These are phyloP conservation scores for Candida succiphila DNA, from an alignment of 805 yeast genomes.

Conservation along the genomic window DNA sequence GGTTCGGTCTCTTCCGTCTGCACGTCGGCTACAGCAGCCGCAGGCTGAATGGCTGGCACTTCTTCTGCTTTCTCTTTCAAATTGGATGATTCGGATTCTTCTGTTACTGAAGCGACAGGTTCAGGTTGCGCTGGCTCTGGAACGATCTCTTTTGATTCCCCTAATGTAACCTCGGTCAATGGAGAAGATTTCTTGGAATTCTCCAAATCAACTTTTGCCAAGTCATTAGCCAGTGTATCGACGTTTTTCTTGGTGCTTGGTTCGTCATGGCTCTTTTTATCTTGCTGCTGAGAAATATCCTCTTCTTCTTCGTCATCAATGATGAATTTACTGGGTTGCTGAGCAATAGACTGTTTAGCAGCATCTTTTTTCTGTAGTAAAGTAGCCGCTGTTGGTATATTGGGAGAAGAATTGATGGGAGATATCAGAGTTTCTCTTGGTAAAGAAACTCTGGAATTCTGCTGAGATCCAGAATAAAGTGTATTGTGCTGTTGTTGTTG, in stretches of 20 bases:
- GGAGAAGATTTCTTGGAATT: too few species aligned
- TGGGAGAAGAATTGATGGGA: constrained; percentile 13
- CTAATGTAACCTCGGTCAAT: constrained; percentile 21
- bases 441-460: constrained; percentile 9
- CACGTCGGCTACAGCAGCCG: not conserved
- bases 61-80: constrained; percentile 1
- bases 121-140: constrained; percentile 1
- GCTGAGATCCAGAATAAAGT: not conserved
- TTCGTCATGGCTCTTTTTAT: too few species aligned
- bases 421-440: constrained; percentile 24
- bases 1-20: constrained; percentile 1
- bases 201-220: too few species aligned
- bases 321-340: constrained; percentile 15
- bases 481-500: not conserved
- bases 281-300: too few species aligned
- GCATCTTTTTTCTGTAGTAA: not conserved
- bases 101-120: constrained; percentile 3
- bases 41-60: constrained; percentile 1
- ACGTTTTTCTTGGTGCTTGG: too few species aligned
- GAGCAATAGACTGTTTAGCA: not conserved
- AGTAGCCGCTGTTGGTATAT: too few species aligned
- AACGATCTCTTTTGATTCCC: constrained; percentile 11
- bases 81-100: constrained; percentile 3
- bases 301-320: constrained; percentile 20
- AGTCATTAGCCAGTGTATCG: too few species aligned